Percentiles rank a stretch among this genome's conserved stretches.
These are phyloP conservation scores for Oemleria cerasiformis DNA, from an alignment of 306 rosid genomes.

Conservation along the genomic window DNA sequence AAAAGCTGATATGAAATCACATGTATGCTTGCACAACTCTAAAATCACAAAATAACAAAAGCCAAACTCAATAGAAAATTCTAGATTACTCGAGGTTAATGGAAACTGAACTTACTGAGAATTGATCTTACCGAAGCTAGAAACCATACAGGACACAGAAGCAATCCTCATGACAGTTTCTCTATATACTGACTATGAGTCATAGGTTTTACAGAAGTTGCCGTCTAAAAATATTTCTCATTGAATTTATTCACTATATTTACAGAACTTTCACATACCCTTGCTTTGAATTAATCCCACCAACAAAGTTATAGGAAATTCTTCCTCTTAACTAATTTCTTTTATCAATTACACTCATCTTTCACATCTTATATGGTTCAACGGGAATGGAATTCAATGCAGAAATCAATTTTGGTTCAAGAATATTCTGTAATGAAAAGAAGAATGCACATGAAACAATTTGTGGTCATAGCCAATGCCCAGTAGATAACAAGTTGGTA, in stretches of 20 bases:
- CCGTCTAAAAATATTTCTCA: not conserved
- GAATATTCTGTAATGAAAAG: not conserved
- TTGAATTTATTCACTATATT: not conserved
- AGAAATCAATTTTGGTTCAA: not conserved
- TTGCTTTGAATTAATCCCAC: not conserved
- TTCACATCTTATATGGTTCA: not conserved
- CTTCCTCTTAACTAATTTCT: not conserved
- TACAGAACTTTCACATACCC: not conserved
- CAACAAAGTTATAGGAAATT: not conserved
- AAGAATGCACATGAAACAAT: not conserved
- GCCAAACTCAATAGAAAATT: no score
- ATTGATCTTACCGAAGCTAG: no score
- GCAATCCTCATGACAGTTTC: no score
- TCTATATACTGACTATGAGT: no score
- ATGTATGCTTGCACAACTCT: not conserved
- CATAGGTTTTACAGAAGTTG: not conserved
- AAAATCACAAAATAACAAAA: no score
- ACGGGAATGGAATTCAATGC: not conserved
- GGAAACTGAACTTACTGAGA: no score
- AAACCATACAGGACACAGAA: no score
- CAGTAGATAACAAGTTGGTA: no score
- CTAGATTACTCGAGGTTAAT: no score
- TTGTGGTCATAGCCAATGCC: not conserved
- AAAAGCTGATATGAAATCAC: not conserved
- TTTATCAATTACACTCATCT: not conserved